Evolutionary conservation across 352 stramenopile species (phyloP).

Genomic region (Phytophthora constricta): DNA sequence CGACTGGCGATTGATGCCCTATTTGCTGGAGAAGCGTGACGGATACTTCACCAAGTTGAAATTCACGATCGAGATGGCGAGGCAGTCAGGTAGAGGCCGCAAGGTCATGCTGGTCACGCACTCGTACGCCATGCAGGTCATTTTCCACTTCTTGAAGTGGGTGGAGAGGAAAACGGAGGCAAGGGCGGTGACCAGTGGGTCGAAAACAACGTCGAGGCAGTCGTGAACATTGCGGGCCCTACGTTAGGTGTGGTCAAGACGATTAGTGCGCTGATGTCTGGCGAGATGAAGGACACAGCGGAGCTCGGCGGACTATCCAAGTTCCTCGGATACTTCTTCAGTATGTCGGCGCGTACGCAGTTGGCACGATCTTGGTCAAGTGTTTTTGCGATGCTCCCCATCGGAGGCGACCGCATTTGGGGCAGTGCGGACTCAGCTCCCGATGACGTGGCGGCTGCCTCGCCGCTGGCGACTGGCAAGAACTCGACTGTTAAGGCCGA

Average conservation of each 20-base stretch:
- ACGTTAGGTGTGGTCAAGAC: constrained; percentile 94
- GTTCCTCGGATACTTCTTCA: constrained; percentile 87
- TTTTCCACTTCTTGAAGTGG: constrained; percentile 97
- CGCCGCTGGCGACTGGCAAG: constrained; percentile 46
- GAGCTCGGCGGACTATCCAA: constrained; percentile 87
- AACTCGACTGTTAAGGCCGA: constrained; percentile 38
- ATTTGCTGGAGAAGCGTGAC: constrained; percentile 80
- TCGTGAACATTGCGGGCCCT: constrained; percentile 95
- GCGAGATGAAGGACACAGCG: constrained; percentile 96
- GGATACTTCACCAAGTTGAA: constrained; percentile 95
- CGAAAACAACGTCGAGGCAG: constrained; percentile 90
- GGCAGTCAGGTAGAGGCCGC: constrained; percentile 59
- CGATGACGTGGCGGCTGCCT: constrained; percentile 71
- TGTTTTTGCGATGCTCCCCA: constrained; percentile 93
- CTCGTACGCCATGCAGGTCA: constrained; percentile 92
- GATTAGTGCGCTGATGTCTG: constrained; percentile 91
- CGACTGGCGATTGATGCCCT: constrained; percentile 85
- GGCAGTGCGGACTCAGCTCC: constrained; percentile 57
- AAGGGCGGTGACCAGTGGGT: constrained; percentile 93
- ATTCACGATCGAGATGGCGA: constrained; percentile 91
- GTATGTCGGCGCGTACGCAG: constrained; percentile 52
- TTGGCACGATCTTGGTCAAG: constrained; percentile 80
- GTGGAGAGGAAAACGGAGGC: constrained; percentile 88
- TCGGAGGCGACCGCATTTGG: constrained; percentile 93
- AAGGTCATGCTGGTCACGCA: constrained; percentile 95